A percentile compares a stretch with the other conserved stretches of the same genome.
phyloP scores from a whole-genome alignment of 768 basidiomycete species.

The Chalciporus chontae region DNA sequence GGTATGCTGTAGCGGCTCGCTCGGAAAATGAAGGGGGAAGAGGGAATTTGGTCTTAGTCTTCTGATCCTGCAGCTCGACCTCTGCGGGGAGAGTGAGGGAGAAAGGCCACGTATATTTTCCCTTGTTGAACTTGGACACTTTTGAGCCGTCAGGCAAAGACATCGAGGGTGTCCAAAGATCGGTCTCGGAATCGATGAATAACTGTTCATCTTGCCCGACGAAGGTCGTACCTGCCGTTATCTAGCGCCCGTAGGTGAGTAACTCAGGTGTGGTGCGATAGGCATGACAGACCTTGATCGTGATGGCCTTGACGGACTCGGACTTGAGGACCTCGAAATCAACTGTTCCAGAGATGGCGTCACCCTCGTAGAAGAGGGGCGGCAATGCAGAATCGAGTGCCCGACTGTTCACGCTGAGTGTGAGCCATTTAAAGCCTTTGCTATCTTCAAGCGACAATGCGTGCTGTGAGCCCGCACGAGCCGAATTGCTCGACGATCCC shows the following conservation, averaged over 20 bases:
- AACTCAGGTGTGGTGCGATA: background rate
- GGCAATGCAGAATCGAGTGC: constrained; percentile 34
- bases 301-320: constrained; percentile 47
- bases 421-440: constrained; percentile 44
- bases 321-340: constrained; percentile 48
- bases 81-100: constrained; percentile 43
- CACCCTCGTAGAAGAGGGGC: constrained; percentile 47
- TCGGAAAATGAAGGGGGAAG: constrained; percentile 56
- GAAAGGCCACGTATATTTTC: constrained; percentile 49
- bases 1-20: constrained; percentile 49
- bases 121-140: constrained; percentile 37
- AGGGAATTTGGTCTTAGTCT: constrained; percentile 34
- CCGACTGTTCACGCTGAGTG: constrained; percentile 43
- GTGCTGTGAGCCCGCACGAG: constrained; percentile 29
- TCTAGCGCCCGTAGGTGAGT: constrained; percentile 25
- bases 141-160: constrained; percentile 23
- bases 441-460: constrained; percentile 40
- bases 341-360: constrained; percentile 48
- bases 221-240: constrained; percentile 45
- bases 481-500: background rate
- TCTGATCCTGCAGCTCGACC: constrained; percentile 37
- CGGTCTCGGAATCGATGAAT: constrained; percentile 43
- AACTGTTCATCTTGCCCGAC: constrained; percentile 53
- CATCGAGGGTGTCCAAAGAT: constrained; percentile 38
- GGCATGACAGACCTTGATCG: constrained; percentile 38